Base-by-base conservation (phyloP, 805 yeast genomes). In the Candida oleophila region DNA sequence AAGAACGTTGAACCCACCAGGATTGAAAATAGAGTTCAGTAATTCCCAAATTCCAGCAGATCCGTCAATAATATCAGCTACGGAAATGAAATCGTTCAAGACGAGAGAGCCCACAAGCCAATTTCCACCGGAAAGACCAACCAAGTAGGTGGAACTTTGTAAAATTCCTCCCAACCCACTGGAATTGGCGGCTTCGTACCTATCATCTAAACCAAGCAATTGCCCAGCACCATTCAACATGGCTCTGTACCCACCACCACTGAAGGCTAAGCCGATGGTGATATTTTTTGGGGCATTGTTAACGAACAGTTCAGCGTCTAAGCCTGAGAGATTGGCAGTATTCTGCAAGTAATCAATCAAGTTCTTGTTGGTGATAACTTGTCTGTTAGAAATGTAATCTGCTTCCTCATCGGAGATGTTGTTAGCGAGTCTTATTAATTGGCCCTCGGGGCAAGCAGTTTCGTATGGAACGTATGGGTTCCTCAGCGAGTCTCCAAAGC, bases 201-300 rank as follows among this genome's bases (percentile, higher is more conserved):
- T 71, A 58, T 82, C 81, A 64, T 89, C 97, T 47, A 87, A 65
- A 0, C 92, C 96, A 1, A 91, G 69, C 28, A 90, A 67, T 63
- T 85, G 83, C 36, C 96, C 97, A 9, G 96, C 96, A 1, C 96
- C 96, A 49, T 53, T 44, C 75, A 84, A 73, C 91, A 89, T 87
- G 30, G 96, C 95, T 50, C 97, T 77, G 64, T 87, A 89, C 3
- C 96, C 96, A 60, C 97, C 96, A 39, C 96, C 96, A 14, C 88
- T 76, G 54, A 56, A 59, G 12, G 61, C 60, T 33, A 57, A 45
- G 2, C 61, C 63, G 33, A 60, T 56, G 11, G 61, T 44, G 14
- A 60, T 62, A 55, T 61, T 69, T 1, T 52, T 43, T 4, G 62
- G 41, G 33, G 58, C 45, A 16, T 54, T 46, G 36, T 55, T 50